Evolutionary conservation across 2,329 filamentous ascomycete genomes (phyloP).

Genomic region (Camillea tinctor): DNA sequence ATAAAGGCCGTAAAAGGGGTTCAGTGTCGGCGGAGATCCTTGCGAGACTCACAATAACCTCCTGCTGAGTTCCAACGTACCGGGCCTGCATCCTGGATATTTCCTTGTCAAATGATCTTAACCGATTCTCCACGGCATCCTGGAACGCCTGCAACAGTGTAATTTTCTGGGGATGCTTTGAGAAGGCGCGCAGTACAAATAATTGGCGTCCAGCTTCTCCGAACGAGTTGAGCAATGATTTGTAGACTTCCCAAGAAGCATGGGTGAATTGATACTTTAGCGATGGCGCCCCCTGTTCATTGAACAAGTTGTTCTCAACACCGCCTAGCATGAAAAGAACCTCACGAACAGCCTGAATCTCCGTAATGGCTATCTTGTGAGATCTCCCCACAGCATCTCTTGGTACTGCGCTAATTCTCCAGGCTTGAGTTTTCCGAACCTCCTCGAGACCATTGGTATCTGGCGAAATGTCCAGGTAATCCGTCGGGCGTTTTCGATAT

Average conservation of each 20-base stretch:
- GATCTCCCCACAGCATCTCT: constrained; percentile 33
- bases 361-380: constrained; percentile 55
- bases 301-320: constrained; percentile 71
- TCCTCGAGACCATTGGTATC: constrained; percentile 36
- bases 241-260: constrained; percentile 50
- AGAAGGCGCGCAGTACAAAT: constrained; percentile 45
- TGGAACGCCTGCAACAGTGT: constrained; percentile 71
- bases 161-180: constrained; percentile 43
- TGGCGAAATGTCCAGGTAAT: constrained; percentile 38
- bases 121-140: constrained; percentile 55
- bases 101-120: constrained; percentile 57
- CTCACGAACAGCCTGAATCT: constrained; percentile 74
- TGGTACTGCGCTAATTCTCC: constrained; percentile 35
- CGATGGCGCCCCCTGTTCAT: constrained; percentile 38
- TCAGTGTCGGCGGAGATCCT: constrained; percentile 58
- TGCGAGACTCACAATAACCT: constrained; percentile 65
- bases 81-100: constrained; percentile 60
- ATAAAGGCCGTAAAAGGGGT: constrained; percentile 52
- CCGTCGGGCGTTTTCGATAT: constrained; percentile 27
- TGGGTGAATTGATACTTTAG: constrained; percentile 46
- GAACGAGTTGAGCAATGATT: constrained; percentile 46
- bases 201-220: constrained; percentile 48
- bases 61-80: constrained; percentile 53
- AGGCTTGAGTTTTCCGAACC: constrained; percentile 45
- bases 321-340: constrained; percentile 83